Percentiles rank a stretch among this genome's conserved stretches.
Evolutionary conservation across 805 yeast genomes (phyloP).

Genomic region (Saturnispora besseyi): DNA sequence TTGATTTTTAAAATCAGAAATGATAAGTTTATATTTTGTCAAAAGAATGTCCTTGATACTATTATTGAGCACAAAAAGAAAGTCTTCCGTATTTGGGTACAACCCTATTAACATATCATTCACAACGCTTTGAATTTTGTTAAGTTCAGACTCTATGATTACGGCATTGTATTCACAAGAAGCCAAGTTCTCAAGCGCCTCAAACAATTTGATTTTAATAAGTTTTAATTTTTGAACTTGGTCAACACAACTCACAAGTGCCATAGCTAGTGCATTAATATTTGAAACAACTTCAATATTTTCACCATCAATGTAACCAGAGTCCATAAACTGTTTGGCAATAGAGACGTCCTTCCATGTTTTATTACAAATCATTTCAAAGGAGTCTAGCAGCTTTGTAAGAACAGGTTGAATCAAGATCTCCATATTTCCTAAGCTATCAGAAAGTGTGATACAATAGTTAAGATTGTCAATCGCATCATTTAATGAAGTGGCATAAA

Average conservation of each 20-base stretch:
- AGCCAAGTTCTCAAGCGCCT: neutral
- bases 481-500: neutral
- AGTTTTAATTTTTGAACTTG: slow-evolving; percentile 4
- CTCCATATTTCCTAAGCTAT: slow-evolving; percentile 5
- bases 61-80: slow-evolving; percentile 29
- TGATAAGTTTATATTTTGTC: slow-evolving; percentile 20
- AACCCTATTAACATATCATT: slow-evolving; percentile 3
- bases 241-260: neutral
- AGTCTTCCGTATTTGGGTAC: slow-evolving; percentile 22
- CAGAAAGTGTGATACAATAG: neutral
- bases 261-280: neutral
- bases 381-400: neutral
- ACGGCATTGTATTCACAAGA: neutral
- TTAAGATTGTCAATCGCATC: slow-evolving; percentile 3
- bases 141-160: neutral
- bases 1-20: slow-evolving; percentile 3
- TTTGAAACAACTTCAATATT: neutral
- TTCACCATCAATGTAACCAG: neutral
- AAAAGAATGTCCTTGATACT: slow-evolving; percentile 24
- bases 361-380: neutral
- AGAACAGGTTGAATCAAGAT: slow-evolving; percentile 1
- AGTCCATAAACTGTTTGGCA: neutral
- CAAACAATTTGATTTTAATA: slow-evolving; percentile 1
- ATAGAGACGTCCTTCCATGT: slow-evolving; percentile 2
- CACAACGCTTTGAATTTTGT: neutral